Conservation (phyloP, 1,139 yeast species). For the Candida sanyaensis region DNA sequence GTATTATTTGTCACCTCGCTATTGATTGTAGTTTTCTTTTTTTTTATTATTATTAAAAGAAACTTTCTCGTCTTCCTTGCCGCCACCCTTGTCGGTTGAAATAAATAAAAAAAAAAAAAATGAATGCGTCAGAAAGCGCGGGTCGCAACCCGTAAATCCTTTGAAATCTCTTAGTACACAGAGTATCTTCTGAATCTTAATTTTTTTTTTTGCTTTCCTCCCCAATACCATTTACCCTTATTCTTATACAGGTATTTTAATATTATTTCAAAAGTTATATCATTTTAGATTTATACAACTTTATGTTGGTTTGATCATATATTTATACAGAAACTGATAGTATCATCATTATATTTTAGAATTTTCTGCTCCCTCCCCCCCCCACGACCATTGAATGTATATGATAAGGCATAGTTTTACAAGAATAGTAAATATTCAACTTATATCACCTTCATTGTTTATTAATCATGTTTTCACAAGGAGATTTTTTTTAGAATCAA, state of each 20-base stretch:
- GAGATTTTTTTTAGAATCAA: background rate
- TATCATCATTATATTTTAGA: background rate
- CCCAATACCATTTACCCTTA: too few species aligned
- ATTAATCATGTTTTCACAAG: background rate
- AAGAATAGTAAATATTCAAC: background rate
- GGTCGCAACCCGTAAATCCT: slow-evolving; percentile 1
- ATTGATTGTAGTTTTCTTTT: background rate
- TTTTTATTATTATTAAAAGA: background rate
- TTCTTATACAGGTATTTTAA: too few species aligned
- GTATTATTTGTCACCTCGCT: background rate
- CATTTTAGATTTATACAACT: too few species aligned
- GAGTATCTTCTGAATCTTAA: background rate
- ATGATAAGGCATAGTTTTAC: slow-evolving; percentile 4
- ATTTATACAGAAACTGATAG: too few species aligned
- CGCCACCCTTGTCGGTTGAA: too few species aligned
- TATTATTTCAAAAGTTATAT: too few species aligned
- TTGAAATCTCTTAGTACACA: too few species aligned
- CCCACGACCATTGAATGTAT: background rate
- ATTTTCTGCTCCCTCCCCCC: too few species aligned
- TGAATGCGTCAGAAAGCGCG: background rate
- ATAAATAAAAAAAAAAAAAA: too few species aligned
- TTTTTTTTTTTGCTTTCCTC: background rate
- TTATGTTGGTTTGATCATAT: too few species aligned
- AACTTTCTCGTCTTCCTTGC: too few species aligned
- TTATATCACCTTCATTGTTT: background rate